These are phyloP conservation scores for Chlamydomonas schloesseri DNA, from an alignment of 139 green algal genomes.

Conservation along the genomic window DNA sequence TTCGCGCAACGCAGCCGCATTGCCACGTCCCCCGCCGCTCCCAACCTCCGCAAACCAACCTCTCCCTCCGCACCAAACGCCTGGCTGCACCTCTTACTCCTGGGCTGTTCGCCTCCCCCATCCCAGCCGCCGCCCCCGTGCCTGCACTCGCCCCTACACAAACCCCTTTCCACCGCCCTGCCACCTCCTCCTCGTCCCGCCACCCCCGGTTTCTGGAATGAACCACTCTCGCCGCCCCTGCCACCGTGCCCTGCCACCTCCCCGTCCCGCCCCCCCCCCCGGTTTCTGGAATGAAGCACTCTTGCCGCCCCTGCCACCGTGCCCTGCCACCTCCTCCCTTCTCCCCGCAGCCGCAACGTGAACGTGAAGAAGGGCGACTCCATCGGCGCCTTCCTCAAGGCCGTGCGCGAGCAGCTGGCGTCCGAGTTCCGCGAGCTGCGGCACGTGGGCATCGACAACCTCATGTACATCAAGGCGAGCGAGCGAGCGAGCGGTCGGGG, in stretches of 20 bases:
- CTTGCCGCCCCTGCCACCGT: neutral
- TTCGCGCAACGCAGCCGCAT: too few species aligned
- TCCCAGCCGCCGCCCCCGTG: too few species aligned
- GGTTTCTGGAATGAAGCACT: neutral
- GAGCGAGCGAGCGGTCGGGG: too few species aligned
- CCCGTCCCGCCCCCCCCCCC: neutral
- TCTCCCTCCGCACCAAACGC: too few species aligned
- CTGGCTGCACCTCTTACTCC: too few species aligned
- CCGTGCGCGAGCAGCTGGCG: constrained; percentile 88
- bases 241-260: neutral
- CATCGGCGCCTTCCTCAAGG: constrained; percentile 90
- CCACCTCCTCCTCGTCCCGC: neutral
- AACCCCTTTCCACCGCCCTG: too few species aligned
- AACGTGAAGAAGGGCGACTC: constrained; percentile 65
- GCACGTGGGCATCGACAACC: constrained; percentile 72
- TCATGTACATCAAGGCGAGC: constrained; percentile 97
- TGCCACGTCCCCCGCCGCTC: too few species aligned
- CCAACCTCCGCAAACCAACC: too few species aligned
- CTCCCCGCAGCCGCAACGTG: constrained; percentile 49
- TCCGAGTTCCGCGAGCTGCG: constrained; percentile 92
- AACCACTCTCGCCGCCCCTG: neutral
- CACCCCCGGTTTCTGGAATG: neutral
- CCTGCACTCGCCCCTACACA: too few species aligned
- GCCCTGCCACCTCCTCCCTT: neutral
- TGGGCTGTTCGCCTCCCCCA: too few species aligned